These are phyloP conservation scores for Dryas alaskensis DNA, from an alignment of 306 rosid species.

Conservation along the genomic window DNA sequence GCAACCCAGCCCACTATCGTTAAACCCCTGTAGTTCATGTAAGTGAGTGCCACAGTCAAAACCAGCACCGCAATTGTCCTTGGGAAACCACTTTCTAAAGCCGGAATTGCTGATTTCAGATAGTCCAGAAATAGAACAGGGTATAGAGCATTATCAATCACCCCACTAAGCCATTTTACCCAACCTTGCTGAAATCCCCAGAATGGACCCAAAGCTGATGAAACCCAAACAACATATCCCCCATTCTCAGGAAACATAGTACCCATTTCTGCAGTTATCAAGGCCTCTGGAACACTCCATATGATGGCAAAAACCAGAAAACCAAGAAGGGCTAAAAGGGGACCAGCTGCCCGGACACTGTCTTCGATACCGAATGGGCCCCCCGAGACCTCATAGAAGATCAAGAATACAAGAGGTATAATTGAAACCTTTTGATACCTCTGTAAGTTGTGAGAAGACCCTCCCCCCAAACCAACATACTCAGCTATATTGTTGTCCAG, in stretches of 20 bases:
- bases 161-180: slow-evolving; percentile 75
- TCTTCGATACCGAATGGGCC: slow-evolving; percentile 71
- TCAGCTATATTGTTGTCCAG: slow-evolving; percentile 6
- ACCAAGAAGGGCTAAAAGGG: slow-evolving; percentile 52
- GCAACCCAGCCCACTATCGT: slow-evolving; percentile 66
- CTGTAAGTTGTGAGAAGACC: slow-evolving; percentile 3
- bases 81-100: slow-evolving; percentile 46
- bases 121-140: slow-evolving; percentile 63
- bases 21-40: slow-evolving; percentile 62
- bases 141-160: slow-evolving; percentile 65
- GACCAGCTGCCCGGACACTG: slow-evolving; percentile 61
- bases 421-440: slow-evolving; percentile 18
- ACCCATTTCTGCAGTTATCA: slow-evolving; percentile 66
- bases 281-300: slow-evolving; percentile 73
- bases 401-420: slow-evolving; percentile 46
- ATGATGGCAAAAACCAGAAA: slow-evolving; percentile 49
- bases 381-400: slow-evolving; percentile 69
- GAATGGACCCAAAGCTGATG: slow-evolving; percentile 62
- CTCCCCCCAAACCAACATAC: slow-evolving; percentile 16
- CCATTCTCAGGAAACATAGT: slow-evolving; percentile 72
- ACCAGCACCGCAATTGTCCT: slow-evolving; percentile 40
- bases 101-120: slow-evolving; percentile 52
- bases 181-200: slow-evolving; percentile 76
- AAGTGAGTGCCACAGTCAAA: slow-evolving; percentile 50
- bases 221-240: slow-evolving; percentile 69